These are phyloP conservation scores for Saturnispora sanitii DNA, from an alignment of 805 yeast genomes.

Conservation along the genomic window DNA sequence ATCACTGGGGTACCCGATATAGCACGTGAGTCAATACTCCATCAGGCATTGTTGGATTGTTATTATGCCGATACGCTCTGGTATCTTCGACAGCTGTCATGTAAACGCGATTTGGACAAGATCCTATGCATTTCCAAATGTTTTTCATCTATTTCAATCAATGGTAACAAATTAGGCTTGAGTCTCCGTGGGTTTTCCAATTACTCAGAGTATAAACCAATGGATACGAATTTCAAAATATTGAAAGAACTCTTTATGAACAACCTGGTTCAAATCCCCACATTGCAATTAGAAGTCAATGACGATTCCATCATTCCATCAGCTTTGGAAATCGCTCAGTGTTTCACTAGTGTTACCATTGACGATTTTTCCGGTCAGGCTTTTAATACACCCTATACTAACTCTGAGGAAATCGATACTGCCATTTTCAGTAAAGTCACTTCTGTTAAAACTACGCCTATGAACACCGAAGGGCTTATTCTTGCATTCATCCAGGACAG, in stretches of 20 bases:
- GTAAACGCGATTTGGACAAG: not conserved
- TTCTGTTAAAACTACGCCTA: not conserved
- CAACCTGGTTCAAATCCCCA: not conserved
- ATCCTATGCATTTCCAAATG: not conserved
- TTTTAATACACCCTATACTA: not conserved
- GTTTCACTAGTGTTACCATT: not conserved
- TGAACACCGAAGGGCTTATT: not conserved
- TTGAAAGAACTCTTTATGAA: not conserved
- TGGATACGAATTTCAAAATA: not conserved
- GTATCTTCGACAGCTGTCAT: not conserved
- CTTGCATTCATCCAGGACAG: not conserved
- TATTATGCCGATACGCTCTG: not conserved
- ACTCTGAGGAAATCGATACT: not conserved
- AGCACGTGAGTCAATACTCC: not conserved
- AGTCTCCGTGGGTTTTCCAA: not conserved
- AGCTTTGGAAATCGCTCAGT: not conserved
- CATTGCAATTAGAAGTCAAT: not conserved
- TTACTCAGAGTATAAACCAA: not conserved
- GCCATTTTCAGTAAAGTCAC: not conserved
- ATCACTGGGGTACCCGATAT: not conserved
- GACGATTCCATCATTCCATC: not conserved
- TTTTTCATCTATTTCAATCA: not conserved
- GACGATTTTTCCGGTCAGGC: constrained; percentile 3
- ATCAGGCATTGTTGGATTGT: not conserved
- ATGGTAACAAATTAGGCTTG: not conserved